Evolutionary conservation across 495 filamentous ascomycete species (phyloP), one percentile per base, ranked within the genome.

Genomic region (Amniculicola lignicola): DNA sequence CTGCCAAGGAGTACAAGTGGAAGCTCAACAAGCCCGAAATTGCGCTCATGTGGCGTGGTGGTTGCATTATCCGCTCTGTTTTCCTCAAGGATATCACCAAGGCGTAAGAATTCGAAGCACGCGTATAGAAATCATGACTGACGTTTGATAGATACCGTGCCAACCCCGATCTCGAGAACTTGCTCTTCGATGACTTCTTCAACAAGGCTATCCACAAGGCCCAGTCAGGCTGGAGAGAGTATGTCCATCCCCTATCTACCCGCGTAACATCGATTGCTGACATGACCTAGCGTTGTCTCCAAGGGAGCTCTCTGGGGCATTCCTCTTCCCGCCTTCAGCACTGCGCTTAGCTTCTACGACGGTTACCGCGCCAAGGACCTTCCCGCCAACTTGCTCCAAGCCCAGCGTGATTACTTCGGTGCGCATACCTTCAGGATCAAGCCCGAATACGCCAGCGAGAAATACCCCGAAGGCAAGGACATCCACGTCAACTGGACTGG

Each of bases 401-500:
- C 94, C 31, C 93, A 98, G 79, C 85, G 93, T 77, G 93, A 98
- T 73, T 98, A 97, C 86, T 98, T 98, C 70, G 85, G 93, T 72
- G 93, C 93, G 49, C 93, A 98, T 85, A 98, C 94, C 54, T 98
- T 97, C 89, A 38, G 57, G n/a, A 54, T 65, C 57, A 65, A 65
- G 62, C 57, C 93, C 36, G 88, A 96, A 76, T 71, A 63, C 63
- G 92, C 90, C 62, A 91, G 66, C 70, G 82, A 76, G 36, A 92
- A 88, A 75, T 91, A 92, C 79, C 86, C 85, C 53, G 85, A 81
- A 70, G 89, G 84, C 70, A 79, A 89, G 77, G 83, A 97, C 71
- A 92, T 93, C 71, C 93, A 98, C 80, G 92, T 97, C 67, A 98
- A 98, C 86, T 98, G 94, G 93, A 98, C 93, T 61, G 94, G 93